Percentiles rank a stretch among this genome's conserved stretches.
These are phyloP conservation scores for Penicillium lagena DNA, from an alignment of 495 filamentous ascomycete genomes.

Conservation along the genomic window DNA sequence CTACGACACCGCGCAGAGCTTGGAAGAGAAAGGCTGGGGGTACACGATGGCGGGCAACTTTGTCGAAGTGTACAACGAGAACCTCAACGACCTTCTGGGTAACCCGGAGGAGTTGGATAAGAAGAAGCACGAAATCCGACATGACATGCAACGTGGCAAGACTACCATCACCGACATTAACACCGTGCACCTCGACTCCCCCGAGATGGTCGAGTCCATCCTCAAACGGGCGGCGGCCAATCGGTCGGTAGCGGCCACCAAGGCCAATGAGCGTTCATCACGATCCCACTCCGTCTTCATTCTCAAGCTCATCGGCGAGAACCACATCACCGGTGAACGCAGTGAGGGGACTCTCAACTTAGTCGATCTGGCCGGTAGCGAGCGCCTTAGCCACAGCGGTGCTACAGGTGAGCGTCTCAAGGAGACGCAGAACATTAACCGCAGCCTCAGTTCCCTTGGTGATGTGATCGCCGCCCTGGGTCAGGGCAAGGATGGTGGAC, in stretches of 20 bases:
- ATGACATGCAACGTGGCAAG: slow-evolving; percentile 73
- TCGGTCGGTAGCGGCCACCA: slow-evolving; percentile 88
- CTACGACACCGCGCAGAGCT: slow-evolving; percentile 71
- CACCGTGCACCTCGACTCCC: slow-evolving; percentile 69
- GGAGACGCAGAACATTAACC: slow-evolving; percentile 98
- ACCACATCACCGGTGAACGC: slow-evolving; percentile 71
- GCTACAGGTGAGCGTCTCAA: slow-evolving; percentile 80
- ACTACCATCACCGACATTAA: slow-evolving; percentile 81
- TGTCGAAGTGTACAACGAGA: slow-evolving; percentile 99
- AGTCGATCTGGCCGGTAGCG: slow-evolving; percentile 91
- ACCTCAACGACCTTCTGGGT: slow-evolving; percentile 86
- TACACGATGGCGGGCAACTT: slow-evolving; percentile 95
- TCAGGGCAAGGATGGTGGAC: slow-evolving; percentile 74
- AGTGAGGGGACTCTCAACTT: slow-evolving; percentile 94
- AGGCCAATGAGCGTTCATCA: slow-evolving; percentile 90
- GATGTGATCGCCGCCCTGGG: slow-evolving; percentile 92
- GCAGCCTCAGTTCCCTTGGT: slow-evolving; percentile 81
- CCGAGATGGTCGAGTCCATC: slow-evolving; percentile 70
- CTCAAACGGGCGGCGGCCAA: slow-evolving; percentile 74
- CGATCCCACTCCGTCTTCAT: slow-evolving; percentile 96
- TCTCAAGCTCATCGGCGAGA: slow-evolving; percentile 76
- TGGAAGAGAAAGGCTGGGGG: slow-evolving; percentile 88
- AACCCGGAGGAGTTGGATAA: slow-evolving; percentile 68
- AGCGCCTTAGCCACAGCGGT: slow-evolving; percentile 78
- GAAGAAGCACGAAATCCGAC: slow-evolving; percentile 88